Percentiles rank a stretch among this genome's conserved stretches.
These are phyloP conservation scores for Cutaneotrichosporon dermatis DNA, from an alignment of 1,284 basidiomycete genomes.

Conservation along the genomic window DNA sequence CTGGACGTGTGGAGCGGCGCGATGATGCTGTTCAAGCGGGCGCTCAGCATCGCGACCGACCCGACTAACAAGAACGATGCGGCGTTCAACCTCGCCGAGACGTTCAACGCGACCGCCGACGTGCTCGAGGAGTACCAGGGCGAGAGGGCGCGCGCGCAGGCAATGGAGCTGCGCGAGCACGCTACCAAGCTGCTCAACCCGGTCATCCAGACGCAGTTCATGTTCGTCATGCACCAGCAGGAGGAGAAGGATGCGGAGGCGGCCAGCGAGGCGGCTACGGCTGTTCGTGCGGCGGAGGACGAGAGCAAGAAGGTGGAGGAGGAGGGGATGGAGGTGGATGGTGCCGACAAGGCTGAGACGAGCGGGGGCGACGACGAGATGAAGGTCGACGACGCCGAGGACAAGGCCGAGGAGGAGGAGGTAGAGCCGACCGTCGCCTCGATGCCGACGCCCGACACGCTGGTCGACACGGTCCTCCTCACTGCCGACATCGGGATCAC, in stretches of 20 bases:
- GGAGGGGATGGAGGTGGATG: conserved; percentile 15
- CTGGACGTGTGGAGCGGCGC: conserved; percentile 22
- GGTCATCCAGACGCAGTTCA: conserved; percentile 39
- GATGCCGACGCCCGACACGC: conserved; percentile 39
- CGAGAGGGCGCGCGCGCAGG: conserved; percentile 1
- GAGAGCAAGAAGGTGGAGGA: background rate
- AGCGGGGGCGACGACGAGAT: conserved; percentile 7
- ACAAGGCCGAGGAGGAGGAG: conserved; percentile 10
- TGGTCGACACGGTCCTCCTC: conserved; percentile 38
- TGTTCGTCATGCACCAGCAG: conserved; percentile 15
- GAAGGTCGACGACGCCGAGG: conserved; percentile 50
- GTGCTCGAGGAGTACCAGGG: conserved; percentile 38
- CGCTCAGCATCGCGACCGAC: conserved; percentile 28
- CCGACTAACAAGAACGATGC: conserved; percentile 39
- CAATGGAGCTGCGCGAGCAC: conserved; percentile 25
- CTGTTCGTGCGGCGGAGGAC: background rate
- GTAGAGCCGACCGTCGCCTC: conserved; percentile 29
- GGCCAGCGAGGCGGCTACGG: conserved; percentile 5
- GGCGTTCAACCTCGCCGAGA: conserved; percentile 45
- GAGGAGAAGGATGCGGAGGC: conserved; percentile 9
- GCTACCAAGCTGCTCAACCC: conserved; percentile 31
- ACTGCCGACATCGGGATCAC: conserved; percentile 35
- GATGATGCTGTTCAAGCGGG: conserved; percentile 36
- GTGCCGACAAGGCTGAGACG: conserved; percentile 5
- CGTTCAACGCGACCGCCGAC: conserved; percentile 35